phyloP scores from a whole-genome alignment of 176 grass and related monocot genomes.

The Oryza australiensis region DNA sequence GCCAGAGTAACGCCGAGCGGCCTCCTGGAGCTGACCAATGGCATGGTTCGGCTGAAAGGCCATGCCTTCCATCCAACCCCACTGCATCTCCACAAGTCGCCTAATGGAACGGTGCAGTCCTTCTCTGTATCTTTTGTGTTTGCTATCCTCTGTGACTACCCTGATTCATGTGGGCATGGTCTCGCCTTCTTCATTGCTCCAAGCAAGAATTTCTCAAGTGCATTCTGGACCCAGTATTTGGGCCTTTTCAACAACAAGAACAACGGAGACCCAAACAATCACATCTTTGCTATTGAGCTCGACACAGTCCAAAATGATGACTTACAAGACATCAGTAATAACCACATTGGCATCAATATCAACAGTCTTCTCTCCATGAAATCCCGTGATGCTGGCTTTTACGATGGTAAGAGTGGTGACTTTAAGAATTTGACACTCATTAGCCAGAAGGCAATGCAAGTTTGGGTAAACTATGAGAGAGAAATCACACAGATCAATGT shows the following conservation, averaged over 20 bases:
- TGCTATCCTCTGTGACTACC: slow-evolving; percentile 17
- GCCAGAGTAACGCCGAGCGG: not conserved
- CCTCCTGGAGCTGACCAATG: slow-evolving; percentile 32
- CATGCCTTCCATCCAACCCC: slow-evolving; percentile 16
- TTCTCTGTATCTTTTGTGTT: slow-evolving; percentile 23
- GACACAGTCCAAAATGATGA: slow-evolving; percentile 18
- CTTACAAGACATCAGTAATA: not conserved
- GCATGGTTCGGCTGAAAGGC: not conserved
- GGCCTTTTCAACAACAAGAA: slow-evolving; percentile 15
- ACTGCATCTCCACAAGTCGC: not conserved
- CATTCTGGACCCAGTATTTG: slow-evolving; percentile 31
- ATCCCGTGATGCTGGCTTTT: not conserved
- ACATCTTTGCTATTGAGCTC: slow-evolving; percentile 40
- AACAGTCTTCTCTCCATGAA: not conserved
- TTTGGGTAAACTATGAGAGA: slow-evolving; percentile 38
- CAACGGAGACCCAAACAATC: slow-evolving; percentile 3
- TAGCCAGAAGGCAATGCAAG: slow-evolving; percentile 19
- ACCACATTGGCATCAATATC: slow-evolving; percentile 37
- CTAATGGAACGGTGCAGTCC: slow-evolving; percentile 12
- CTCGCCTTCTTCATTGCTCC: slow-evolving; percentile 40
- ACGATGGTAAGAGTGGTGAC: not conserved
- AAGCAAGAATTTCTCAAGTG: slow-evolving; percentile 19
- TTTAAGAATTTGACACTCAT: slow-evolving; percentile 17
- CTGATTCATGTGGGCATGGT: not conserved
- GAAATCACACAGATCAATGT: slow-evolving; percentile 3